These are phyloP conservation scores for Pisolithus albus DNA, from an alignment of 768 basidiomycete species.

Conservation along the genomic window DNA sequence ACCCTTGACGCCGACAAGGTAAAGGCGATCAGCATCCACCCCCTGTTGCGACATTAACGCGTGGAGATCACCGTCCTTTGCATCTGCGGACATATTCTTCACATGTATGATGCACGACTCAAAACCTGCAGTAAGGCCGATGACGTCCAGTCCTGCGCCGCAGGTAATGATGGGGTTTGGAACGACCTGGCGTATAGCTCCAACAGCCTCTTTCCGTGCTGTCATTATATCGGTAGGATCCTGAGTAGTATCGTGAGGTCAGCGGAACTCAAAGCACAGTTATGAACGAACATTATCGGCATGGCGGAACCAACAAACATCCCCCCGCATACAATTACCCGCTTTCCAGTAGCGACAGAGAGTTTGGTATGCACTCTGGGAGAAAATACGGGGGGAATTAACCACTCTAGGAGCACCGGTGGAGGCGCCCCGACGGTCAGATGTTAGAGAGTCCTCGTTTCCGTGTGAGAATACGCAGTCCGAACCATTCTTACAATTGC, in stretches of 20 bases:
- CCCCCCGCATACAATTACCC: neutral
- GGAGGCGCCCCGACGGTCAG: too few species aligned
- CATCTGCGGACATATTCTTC: conserved; percentile 38
- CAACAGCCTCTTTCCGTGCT: too few species aligned
- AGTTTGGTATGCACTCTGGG: too few species aligned
- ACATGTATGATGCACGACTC: conserved; percentile 45
- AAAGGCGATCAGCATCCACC: conserved; percentile 27
- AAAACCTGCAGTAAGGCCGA: conserved; percentile 41
- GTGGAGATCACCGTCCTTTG: conserved; percentile 33
- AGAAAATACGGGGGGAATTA: too few species aligned
- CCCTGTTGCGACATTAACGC: conserved; percentile 40
- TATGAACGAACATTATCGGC: conserved; percentile 10
- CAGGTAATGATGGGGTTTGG: conserved; percentile 43
- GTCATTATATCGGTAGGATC: too few species aligned
- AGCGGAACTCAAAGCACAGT: too few species aligned
- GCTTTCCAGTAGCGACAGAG: conserved; percentile 1
- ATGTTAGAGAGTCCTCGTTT: too few species aligned
- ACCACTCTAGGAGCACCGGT: too few species aligned
- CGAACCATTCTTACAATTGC: too few species aligned
- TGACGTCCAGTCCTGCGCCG: conserved; percentile 41
- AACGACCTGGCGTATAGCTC: conserved; percentile 21
- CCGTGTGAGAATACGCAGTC: too few species aligned
- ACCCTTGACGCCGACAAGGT: conserved; percentile 28
- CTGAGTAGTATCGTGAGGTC: too few species aligned
- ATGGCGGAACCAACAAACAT: neutral